Evolutionary conservation across 352 stramenopile genomes (phyloP).

Genomic region (Phytophthora sansomeana): DNA sequence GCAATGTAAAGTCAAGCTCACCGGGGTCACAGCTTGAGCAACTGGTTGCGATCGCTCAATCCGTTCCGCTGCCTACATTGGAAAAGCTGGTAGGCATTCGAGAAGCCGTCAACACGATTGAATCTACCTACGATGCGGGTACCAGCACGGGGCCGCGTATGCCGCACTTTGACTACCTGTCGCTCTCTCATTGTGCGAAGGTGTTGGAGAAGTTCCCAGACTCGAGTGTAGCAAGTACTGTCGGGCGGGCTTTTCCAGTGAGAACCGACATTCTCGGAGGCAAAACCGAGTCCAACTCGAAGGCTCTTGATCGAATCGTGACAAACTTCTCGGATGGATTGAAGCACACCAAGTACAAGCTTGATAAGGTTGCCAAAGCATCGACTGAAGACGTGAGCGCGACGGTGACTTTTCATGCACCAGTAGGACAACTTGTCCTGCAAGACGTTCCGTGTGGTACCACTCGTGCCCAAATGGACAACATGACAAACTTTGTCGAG

Average conservation of each 20-base stretch:
- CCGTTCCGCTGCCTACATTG: slow-evolving; percentile 57
- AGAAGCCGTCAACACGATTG: slow-evolving; percentile 77
- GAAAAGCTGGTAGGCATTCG: slow-evolving; percentile 77
- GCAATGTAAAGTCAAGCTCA: slow-evolving; percentile 68
- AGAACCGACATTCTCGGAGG: slow-evolving; percentile 51
- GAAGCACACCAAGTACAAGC: slow-evolving; percentile 36
- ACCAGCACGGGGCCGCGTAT: slow-evolving; percentile 53
- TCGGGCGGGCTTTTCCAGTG: slow-evolving; percentile 70
- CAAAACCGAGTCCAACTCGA: slow-evolving; percentile 53
- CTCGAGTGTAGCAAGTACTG: slow-evolving; percentile 40
- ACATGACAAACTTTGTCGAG: slow-evolving; percentile 63
- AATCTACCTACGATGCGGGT: slow-evolving; percentile 56
- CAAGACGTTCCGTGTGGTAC: slow-evolving; percentile 57
- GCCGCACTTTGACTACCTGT: slow-evolving; percentile 78
- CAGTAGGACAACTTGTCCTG: slow-evolving; percentile 14
- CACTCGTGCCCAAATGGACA: slow-evolving; percentile 27
- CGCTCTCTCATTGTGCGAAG: slow-evolving; percentile 63
- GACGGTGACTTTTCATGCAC: slow-evolving; percentile 32
- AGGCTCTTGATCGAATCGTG: slow-evolving; percentile 64
- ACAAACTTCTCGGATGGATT: slow-evolving; percentile 50
- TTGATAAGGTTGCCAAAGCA: slow-evolving; percentile 48
- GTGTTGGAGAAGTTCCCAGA: slow-evolving; percentile 62
- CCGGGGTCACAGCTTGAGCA: slow-evolving; percentile 71
- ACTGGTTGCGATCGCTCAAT: slow-evolving; percentile 53
- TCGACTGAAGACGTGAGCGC: slow-evolving; percentile 24